phyloP scores from a whole-genome alignment of 106 monocot species.

The Dioscorea dumetorum region DNA sequence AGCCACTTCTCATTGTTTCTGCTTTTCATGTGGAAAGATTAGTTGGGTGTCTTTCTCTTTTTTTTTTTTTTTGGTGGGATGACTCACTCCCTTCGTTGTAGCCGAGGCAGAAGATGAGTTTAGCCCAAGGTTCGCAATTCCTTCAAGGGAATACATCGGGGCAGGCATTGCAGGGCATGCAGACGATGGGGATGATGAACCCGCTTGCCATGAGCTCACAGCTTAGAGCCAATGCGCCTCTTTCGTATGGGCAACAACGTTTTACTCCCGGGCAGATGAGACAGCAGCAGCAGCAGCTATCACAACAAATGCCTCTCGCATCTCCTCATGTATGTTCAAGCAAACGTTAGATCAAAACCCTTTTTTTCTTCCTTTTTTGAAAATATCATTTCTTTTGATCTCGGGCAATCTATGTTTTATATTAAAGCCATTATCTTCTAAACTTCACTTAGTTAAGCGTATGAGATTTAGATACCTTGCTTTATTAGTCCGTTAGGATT shows the following conservation, averaged over 20 bases:
- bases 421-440: too few species aligned
- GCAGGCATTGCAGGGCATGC: conserved; percentile 74
- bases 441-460: too few species aligned
- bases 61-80: background rate
- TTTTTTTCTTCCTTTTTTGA: background rate
- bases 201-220: conserved; percentile 58
- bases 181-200: conserved; percentile 59
- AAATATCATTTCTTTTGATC: too few species aligned
- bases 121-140: conserved; percentile 61
- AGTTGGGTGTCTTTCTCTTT: too few species aligned
- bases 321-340: conserved; percentile 65
- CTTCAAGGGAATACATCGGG: conserved; percentile 57
- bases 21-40: background rate
- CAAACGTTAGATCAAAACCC: background rate
- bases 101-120: conserved; percentile 59
- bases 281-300: conserved; percentile 62
- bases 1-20: background rate
- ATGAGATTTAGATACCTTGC: too few species aligned
- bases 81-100: conserved; percentile 19
- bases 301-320: conserved; percentile 40
- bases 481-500: too few species aligned
- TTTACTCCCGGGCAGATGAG: conserved; percentile 57
- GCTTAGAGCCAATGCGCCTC: conserved; percentile 62
- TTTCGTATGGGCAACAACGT: conserved; percentile 55
- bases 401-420: too few species aligned